A percentile compares a stretch with the other conserved stretches of the same genome.
Evolutionary conservation across 2,329 filamentous ascomycete species (phyloP).

Genomic region (Aspergillus fumigatiaffinis): DNA sequence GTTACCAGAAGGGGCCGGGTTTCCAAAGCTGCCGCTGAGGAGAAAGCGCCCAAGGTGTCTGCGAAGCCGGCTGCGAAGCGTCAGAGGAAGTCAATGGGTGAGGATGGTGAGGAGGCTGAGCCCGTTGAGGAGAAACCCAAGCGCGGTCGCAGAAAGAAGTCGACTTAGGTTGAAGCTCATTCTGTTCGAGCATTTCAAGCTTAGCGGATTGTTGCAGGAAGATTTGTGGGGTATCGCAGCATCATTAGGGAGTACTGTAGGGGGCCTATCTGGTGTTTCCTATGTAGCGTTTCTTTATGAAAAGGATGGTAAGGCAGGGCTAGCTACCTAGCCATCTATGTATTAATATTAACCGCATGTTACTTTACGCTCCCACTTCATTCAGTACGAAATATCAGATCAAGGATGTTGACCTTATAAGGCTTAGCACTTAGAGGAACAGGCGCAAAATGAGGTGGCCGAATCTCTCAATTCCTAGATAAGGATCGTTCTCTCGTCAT

Average conservation of each 20-base stretch:
- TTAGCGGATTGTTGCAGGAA: not conserved
- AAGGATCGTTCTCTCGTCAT: slow-evolving; percentile 29
- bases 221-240: not conserved
- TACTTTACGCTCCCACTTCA: too few species aligned
- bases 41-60: slow-evolving; percentile 4
- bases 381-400: too few species aligned
- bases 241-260: not conserved
- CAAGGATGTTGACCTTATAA: too few species aligned
- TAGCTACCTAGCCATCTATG: not conserved
- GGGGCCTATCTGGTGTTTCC: not conserved
- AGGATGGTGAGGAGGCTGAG: slow-evolving; percentile 14
- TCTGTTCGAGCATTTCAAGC: not conserved
- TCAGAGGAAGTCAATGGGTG: slow-evolving; percentile 7
- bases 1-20: slow-evolving; percentile 19
- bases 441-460: slow-evolving; percentile 37
- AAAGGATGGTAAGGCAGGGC: not conserved
- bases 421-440: not conserved
- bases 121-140: slow-evolving; percentile 21
- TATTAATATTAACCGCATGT: not conserved
- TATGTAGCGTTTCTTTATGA: not conserved
- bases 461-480: slow-evolving; percentile 40
- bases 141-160: slow-evolving; percentile 22
- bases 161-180: not conserved
- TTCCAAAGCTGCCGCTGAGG: slow-evolving; percentile 3
- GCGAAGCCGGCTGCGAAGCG: slow-evolving; percentile 11